phyloP scores from a whole-genome alignment of 352 stramenopile genomes.

The Ophiocytium majus region DNA sequence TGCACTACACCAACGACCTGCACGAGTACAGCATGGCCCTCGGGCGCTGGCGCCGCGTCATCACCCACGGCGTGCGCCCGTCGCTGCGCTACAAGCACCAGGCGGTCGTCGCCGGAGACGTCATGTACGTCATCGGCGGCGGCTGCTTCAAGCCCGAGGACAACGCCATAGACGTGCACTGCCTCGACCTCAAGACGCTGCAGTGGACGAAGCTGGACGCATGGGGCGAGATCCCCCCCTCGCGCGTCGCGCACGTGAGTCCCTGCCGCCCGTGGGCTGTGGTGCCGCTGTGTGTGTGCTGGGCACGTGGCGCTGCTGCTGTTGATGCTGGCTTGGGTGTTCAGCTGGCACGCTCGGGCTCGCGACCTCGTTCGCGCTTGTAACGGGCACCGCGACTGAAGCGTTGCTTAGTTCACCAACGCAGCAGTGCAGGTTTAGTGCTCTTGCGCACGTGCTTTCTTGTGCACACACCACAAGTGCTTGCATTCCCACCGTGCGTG shows the following conservation, averaged over 20 bases:
- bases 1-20: conserved; percentile 56
- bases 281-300: no score
- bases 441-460: no score
- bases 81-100: conserved; percentile 55
- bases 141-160: conserved; percentile 57
- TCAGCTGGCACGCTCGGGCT: no score
- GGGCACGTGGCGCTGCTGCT: no score
- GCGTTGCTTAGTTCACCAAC: no score
- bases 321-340: no score
- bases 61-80: conserved; percentile 34
- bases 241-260: conserved; percentile 53
- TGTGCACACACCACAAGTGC: no score
- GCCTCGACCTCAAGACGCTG: conserved; percentile 52
- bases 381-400: no score
- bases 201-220: conserved; percentile 38
- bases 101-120: conserved; percentile 47
- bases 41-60: conserved; percentile 35
- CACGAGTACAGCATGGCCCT: conserved; percentile 54
- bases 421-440: no score
- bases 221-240: conserved; percentile 49
- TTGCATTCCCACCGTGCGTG: no score
- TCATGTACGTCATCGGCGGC: conserved; percentile 57
- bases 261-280: no score
- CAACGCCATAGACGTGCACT: conserved; percentile 53
- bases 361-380: no score